Evolutionary conservation across 352 stramenopile genomes (phyloP), one percentile per base, ranked within the genome.

Genomic region (Vaucheria bursata): DNA sequence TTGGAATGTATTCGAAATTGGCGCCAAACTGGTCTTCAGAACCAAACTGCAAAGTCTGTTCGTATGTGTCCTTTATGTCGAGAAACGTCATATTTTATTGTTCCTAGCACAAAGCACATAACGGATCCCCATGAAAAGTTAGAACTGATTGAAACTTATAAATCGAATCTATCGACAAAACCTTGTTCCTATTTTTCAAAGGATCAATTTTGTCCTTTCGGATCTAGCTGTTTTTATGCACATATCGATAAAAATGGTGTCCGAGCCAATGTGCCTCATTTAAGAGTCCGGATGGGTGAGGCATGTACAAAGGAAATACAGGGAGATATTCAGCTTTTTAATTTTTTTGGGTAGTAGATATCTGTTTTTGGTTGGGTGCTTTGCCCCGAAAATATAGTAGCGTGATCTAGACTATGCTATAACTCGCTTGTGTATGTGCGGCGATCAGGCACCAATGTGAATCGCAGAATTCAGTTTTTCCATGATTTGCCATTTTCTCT

Each of bases 1-100:
- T 69, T 75, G 25, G 7, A 49, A 31, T 79, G 74, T 50, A 75
- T 79, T 34, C 53, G 32, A 8, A 70, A 79, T 31, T 79, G 74
- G 74, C 74, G 65, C 39, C 18, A 49, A 31, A 52, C 64, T 39
- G 53, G 53, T 34, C 31, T 68, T 31, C 53, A 7, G 2, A 2
- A 2, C 31, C 53, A 68, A 34, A 7, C 53, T 34, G 53, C 53
- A 2, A 18, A 59, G 25, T 18, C 12, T 25, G 53, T 68, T 31
- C 65, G 36, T 69, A 38, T 45, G 37, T 79, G 74, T 37, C 74
- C 74, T 34, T 34, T 74, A 37, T 79, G 74, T 36, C 36, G 65
- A 6, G 5, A 52, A 5, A 18, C 39, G n/a, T 79, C 74, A 52
- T 29, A 66, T 12, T 69, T 75, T 1, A 70, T 79, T 18, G 40